Percentiles rank a stretch among this genome's conserved stretches.
Conservation (phyloP, 257 asterid species). For the Dorcoceras hygrometricum region DNA sequence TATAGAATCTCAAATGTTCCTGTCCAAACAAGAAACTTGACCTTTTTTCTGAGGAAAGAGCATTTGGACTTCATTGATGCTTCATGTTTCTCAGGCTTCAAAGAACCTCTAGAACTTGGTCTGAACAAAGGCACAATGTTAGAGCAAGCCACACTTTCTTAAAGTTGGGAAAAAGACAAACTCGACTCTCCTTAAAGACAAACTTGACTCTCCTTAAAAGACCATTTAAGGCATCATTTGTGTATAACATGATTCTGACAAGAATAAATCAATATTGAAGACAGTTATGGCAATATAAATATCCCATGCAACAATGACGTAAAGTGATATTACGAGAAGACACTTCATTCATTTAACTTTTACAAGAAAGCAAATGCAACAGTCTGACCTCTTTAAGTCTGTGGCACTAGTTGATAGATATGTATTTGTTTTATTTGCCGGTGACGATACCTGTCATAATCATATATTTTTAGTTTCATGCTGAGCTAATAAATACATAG, state of each 20-base stretch:
- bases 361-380: not conserved
- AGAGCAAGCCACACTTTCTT: not conserved
- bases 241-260: not conserved
- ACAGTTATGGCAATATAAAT: not conserved
- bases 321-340: not conserved
- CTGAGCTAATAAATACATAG: slow-evolving; percentile 1
- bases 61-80: slow-evolving; percentile 23
- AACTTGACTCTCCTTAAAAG: not conserved
- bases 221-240: not conserved
- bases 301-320: not conserved
- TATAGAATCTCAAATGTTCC: slow-evolving; percentile 4
- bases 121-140: slow-evolving; percentile 29
- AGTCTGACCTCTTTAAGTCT: slow-evolving; percentile 36
- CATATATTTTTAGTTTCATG: slow-evolving; percentile 18
- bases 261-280: not conserved
- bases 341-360: not conserved
- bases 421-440: slow-evolving; percentile 17
- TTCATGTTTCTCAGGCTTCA: slow-evolving; percentile 30
- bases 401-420: slow-evolving; percentile 25
- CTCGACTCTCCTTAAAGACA: not conserved
- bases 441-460: slow-evolving; percentile 30
- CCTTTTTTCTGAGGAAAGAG: slow-evolving; percentile 30
- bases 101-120: slow-evolving; percentile 26
- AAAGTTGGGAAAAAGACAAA: not conserved
- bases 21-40: slow-evolving; percentile 8